phyloP scores from a whole-genome alignment of 805 yeast species.

The Cyberlindnera mycetangii region DNA sequence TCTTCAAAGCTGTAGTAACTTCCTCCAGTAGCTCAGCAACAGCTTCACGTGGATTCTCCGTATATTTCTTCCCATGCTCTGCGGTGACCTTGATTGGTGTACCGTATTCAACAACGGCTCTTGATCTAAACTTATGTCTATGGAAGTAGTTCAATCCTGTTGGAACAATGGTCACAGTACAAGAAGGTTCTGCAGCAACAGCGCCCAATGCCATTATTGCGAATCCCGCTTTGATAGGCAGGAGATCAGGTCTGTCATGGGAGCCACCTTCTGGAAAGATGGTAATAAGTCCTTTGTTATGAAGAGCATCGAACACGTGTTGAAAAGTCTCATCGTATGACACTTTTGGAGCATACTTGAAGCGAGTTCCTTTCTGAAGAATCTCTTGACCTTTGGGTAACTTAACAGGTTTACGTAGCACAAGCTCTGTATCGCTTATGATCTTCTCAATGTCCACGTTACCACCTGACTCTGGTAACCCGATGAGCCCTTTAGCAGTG shows the following conservation, averaged over 20 bases:
- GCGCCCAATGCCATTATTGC: conserved; percentile 98
- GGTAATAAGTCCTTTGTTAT: conserved; percentile 77
- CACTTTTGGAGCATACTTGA: conserved; percentile 73
- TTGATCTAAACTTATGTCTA: conserved; percentile 87
- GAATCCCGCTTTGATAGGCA: conserved; percentile 95
- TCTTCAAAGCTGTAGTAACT: conserved; percentile 70
- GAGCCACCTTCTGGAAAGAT: conserved; percentile 98
- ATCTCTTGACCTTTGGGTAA: conserved; percentile 43
- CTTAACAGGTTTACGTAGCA: conserved; percentile 66
- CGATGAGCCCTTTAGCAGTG: conserved; percentile 59
- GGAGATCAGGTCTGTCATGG: conserved; percentile 85
- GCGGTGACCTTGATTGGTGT: conserved; percentile 69
- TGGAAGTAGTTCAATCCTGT: conserved; percentile 96
- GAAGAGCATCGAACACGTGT: conserved; percentile 76
- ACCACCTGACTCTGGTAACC: conserved; percentile 77
- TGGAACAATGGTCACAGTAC: conserved; percentile 84
- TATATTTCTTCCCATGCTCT: conserved; percentile 61
- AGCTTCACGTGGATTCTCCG: conserved; percentile 67
- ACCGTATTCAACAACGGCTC: conserved; percentile 95
- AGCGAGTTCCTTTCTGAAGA: conserved; percentile 56
- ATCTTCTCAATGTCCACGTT: conserved; percentile 68
- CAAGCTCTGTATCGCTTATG: conserved; percentile 66
- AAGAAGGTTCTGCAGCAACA: conserved; percentile 67
- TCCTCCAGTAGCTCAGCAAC: conserved; percentile 69
- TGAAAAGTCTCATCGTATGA: conserved; percentile 82